Conservation (phyloP, 176 grass and related monocot species). For the Musa schizocarpa region DNA sequence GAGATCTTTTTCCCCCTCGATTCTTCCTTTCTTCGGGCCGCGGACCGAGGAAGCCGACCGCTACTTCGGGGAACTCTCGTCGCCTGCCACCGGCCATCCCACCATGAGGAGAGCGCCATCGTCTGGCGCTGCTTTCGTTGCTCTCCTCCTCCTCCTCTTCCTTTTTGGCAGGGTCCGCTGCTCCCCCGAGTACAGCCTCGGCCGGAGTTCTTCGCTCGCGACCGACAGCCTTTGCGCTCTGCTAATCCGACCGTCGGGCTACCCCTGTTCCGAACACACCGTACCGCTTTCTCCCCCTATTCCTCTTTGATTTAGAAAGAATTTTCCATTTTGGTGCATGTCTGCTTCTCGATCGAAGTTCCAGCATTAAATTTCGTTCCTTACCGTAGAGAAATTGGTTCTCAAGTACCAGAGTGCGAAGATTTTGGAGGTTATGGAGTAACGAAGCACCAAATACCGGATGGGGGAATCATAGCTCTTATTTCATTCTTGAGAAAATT, state of each 20-base stretch:
- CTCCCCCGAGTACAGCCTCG: not conserved
- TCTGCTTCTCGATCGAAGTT: not conserved
- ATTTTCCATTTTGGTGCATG: not conserved
- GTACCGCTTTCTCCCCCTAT: constrained; percentile 23
- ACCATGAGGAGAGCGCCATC: not conserved
- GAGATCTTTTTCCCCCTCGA: too few species aligned
- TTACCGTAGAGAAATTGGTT: not conserved
- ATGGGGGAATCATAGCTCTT: not conserved
- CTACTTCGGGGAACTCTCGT: not conserved
- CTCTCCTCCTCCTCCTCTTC: constrained; percentile 22
- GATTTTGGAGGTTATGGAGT: not conserved
- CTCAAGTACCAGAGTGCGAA: not conserved
- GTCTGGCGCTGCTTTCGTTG: not conserved
- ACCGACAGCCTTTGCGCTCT: constrained; percentile 46
- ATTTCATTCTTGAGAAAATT: not conserved
- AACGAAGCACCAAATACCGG: not conserved
- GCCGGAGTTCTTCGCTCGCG: constrained; percentile 17
- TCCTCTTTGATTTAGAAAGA: not conserved
- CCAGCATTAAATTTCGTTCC: not conserved
- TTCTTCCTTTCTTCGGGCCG: not conserved
- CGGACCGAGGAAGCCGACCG: not conserved
- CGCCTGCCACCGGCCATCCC: not conserved
- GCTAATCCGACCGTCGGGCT: constrained; percentile 55
- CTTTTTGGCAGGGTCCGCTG: constrained; percentile 9
- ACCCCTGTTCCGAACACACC: constrained; percentile 75